Conservation (phyloP, 371 early-diverging fungal genomes). For the Coemansia sp. region DNA sequence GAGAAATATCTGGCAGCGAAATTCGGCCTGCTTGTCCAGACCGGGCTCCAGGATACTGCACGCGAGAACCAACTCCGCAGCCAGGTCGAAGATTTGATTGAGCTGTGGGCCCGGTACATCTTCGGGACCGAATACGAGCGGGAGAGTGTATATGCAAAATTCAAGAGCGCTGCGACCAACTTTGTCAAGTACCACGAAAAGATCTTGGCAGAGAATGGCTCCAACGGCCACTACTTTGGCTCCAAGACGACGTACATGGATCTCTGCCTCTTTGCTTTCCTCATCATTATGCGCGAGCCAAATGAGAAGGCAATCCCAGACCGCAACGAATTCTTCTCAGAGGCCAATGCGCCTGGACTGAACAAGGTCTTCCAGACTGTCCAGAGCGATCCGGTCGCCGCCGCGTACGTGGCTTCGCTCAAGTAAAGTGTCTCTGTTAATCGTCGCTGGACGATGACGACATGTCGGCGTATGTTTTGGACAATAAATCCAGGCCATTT, state of each 20-base stretch:
- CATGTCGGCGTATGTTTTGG: conserved; percentile 1
- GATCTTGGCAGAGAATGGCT: conserved; percentile 41
- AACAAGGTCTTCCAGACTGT: conserved; percentile 10
- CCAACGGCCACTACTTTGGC: conserved; percentile 53
- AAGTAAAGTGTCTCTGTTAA: not conserved
- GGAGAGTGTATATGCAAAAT: not conserved
- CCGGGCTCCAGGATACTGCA: conserved; percentile 27
- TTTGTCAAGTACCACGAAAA: conserved; percentile 41
- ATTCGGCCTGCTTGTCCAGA: conserved; percentile 39
- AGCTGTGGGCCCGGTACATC: not conserved
- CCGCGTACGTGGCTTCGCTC: not conserved
- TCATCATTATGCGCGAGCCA: not conserved
- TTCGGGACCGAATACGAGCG: not conserved
- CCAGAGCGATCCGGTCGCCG: not conserved
- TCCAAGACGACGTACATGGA: conserved; percentile 40
- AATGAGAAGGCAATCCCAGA: conserved; percentile 4
- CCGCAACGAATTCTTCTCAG: conserved; percentile 1
- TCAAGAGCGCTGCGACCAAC: conserved; percentile 1
- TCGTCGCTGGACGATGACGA: conserved; percentile 9
- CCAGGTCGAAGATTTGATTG: conserved; percentile 7
- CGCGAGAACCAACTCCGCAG: conserved; percentile 39
- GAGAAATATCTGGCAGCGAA: conserved; percentile 56
- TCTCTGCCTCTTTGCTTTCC: conserved; percentile 6
- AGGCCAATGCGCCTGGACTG: conserved; percentile 13
- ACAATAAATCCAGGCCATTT: not conserved